Evolutionary conservation across 495 filamentous ascomycete genomes (phyloP).

Genomic region (Schizothecium vesticola): DNA sequence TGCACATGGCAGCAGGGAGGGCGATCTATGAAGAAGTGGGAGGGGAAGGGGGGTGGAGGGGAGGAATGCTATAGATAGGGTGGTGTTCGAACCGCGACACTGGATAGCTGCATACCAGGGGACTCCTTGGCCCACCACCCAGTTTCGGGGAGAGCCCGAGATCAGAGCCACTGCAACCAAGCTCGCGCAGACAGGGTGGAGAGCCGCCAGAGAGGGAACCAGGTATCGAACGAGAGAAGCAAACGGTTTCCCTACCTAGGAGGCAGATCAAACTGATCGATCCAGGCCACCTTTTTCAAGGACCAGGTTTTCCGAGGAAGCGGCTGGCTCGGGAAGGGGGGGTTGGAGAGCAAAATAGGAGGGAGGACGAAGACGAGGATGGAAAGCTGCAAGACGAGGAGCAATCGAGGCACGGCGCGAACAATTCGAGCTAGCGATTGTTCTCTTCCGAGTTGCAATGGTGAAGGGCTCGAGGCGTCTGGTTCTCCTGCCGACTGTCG

Average conservation of each 20-base stretch:
- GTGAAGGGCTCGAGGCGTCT: background rate
- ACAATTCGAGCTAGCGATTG: slow-evolving; percentile 2
- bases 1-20: slow-evolving; percentile 20
- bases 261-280: background rate
- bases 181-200: background rate
- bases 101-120: slow-evolving; percentile 33
- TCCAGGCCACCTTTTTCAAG: background rate
- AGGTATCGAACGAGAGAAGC: background rate
- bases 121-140: slow-evolving; percentile 18
- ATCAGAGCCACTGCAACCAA: slow-evolving; percentile 14
- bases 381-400: background rate
- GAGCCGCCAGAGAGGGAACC: background rate
- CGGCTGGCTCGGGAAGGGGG: background rate
- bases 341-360: background rate
- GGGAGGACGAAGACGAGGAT: background rate
- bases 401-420: background rate
- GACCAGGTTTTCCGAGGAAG: background rate
- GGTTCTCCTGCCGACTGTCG: background rate
- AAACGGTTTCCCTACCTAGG: slow-evolving; percentile 1
- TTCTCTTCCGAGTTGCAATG: slow-evolving; percentile 3
- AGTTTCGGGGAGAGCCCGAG: slow-evolving; percentile 23
- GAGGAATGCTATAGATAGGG: slow-evolving; percentile 22
- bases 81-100: slow-evolving; percentile 18
- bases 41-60: slow-evolving; percentile 11
- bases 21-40: background rate